Evolutionary conservation across 345 rosid genomes (phyloP).

Genomic region (Syzygium aromaticum): DNA sequence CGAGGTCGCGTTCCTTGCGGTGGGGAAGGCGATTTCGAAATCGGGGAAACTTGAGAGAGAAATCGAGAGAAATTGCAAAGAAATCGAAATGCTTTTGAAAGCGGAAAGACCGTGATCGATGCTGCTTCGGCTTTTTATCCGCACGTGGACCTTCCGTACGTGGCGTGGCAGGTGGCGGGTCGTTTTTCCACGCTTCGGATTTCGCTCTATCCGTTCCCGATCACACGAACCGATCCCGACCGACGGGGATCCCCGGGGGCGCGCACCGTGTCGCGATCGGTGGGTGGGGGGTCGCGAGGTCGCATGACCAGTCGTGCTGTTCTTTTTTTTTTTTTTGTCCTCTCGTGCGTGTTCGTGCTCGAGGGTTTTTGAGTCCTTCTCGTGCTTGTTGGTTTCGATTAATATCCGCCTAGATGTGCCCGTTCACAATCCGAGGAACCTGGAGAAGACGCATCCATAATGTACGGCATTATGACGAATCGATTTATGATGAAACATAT

Average conservation of each 20-base stretch:
- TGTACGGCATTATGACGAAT: rapidly evolving
- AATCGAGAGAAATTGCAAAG: background rate
- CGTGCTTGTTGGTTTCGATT: background rate
- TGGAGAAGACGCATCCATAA: rapidly evolving
- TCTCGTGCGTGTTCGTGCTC: rapidly evolving
- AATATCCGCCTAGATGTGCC: rapidly evolving
- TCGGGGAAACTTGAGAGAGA: background rate
- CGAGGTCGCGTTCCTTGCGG: background rate
- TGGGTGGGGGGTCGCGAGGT: too few relatives aligned
- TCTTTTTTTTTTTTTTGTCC: background rate
- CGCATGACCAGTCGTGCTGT: rapidly evolving
- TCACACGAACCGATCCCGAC: background rate
- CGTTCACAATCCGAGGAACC: background rate
- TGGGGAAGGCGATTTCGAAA: background rate
- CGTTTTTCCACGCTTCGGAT: background rate
- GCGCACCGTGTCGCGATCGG: too few relatives aligned
- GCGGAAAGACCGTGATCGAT: too few relatives aligned
- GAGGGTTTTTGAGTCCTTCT: background rate
- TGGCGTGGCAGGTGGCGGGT: background rate
- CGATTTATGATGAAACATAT: background rate
- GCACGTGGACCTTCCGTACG: background rate
- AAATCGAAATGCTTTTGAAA: background rate
- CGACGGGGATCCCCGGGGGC: background rate
- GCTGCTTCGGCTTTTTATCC: background rate
- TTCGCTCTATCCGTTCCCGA: background rate